phyloP scores from a whole-genome alignment of 805 yeast species.

The Cyberlindnera samutprakarnensis region DNA sequence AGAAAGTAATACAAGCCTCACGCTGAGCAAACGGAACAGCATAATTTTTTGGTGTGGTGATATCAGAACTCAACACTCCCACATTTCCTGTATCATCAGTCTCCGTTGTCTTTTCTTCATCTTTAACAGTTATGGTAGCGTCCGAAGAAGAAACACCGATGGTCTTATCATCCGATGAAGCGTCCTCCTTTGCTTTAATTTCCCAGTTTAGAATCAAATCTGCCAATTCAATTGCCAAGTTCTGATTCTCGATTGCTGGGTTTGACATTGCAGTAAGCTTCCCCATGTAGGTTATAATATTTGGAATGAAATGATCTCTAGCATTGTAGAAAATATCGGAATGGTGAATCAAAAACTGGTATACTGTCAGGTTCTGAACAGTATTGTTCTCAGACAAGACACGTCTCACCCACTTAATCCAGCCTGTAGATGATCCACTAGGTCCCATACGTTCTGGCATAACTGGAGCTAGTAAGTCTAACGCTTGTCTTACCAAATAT shows the following conservation, averaged over 20 bases:
- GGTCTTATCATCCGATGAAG: conserved; percentile 6
- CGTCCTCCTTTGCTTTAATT: conserved; percentile 31
- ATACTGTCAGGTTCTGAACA: conserved; percentile 78
- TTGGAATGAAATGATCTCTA: conserved; percentile 83
- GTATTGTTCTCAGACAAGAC: conserved; percentile 87
- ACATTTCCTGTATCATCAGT: conserved; percentile 11
- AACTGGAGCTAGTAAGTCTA: conserved; percentile 84
- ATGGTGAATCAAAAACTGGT: conserved; percentile 82
- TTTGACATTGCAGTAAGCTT: conserved; percentile 73
- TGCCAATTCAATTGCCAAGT: conserved; percentile 82
- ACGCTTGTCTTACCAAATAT: conserved; percentile 74
- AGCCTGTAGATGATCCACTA: conserved; percentile 42
- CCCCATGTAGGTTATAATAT: conserved; percentile 88
- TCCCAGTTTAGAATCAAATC: conserved; percentile 88
- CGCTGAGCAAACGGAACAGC: conserved; percentile 69
- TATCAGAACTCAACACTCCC: conserved; percentile 25
- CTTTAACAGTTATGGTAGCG: conserved; percentile 21
- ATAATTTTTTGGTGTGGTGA: conserved; percentile 42
- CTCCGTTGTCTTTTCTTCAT: conserved; percentile 16
- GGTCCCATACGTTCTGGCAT: conserved; percentile 58
- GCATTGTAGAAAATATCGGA: conserved; percentile 78
- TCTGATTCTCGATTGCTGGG: conserved; percentile 74
- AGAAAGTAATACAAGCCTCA: conserved; percentile 84
- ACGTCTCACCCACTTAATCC: conserved; percentile 95
- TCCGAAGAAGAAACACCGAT: conserved; percentile 23